Evolutionary conservation across 2,329 filamentous ascomycete genomes (phyloP).

Genomic region (Akanthomyces uredinophilus): DNA sequence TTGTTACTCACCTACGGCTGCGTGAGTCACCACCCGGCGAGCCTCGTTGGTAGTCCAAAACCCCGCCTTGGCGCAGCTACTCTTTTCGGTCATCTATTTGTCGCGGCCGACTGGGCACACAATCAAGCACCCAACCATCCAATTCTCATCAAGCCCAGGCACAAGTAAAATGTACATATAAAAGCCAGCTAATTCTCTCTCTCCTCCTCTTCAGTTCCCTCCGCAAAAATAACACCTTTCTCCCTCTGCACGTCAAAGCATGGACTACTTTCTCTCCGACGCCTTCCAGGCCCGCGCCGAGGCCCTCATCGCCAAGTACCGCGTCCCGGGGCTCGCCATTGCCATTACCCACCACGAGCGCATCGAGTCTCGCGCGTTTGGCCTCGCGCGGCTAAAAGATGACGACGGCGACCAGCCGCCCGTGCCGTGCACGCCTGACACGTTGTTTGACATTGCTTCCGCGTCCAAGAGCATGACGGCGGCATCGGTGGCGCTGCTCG

Average conservation of each 20-base stretch:
- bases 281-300: slow-evolving; percentile 8
- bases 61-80: not conserved
- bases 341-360: slow-evolving; percentile 14
- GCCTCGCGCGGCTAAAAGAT: slow-evolving; percentile 19
- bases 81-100: too few relatives aligned
- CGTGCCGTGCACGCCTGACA: slow-evolving; percentile 20
- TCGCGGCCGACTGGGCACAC: too few relatives aligned
- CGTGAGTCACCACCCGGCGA: not conserved
- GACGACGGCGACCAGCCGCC: slow-evolving; percentile 12
- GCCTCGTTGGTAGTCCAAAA: not conserved
- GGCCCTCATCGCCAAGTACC: slow-evolving; percentile 15
- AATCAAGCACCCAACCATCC: too few relatives aligned
- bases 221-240: not conserved
- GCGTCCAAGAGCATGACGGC: slow-evolving; percentile 25
- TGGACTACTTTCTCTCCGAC: slow-evolving; percentile 11
- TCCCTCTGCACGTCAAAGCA: not conserved
- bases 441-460: slow-evolving; percentile 25
- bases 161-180: too few relatives aligned
- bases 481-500: slow-evolving; percentile 22
- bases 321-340: slow-evolving; percentile 23
- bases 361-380: slow-evolving; percentile 21
- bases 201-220: too few relatives aligned
- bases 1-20: too few relatives aligned
- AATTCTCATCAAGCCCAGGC: too few relatives aligned
- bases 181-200: too few relatives aligned